Base-by-base conservation (phyloP, 805 yeast genomes). In the Ogataea siamensis region DNA sequence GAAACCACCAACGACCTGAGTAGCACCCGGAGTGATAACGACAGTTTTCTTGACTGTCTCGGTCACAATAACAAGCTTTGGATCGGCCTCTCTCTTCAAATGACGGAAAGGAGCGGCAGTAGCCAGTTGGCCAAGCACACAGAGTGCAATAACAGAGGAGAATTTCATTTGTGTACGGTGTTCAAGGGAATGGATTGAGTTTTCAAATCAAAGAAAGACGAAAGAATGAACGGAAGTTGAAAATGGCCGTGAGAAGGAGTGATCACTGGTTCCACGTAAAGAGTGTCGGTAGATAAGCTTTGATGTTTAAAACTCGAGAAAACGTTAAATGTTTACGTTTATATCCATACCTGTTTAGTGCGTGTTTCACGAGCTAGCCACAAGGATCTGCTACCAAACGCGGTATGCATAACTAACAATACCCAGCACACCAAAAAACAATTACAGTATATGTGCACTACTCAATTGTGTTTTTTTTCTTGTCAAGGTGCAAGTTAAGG, bases 61-160 rank as follows among this genome's bases (percentile, higher is more conserved):
- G 2, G 58, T 53, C 12, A 54, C 58, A n/a, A 40, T 42, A n/a
- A 49, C 45, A 13, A 46, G 25, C n/a, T 47, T 40, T 12, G 54
- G 46, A 22, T 46, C 49, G 2, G 50, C 46, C 7, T 43, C 48
- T 43, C 54, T 48, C 25, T 48, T 49, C 4, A 43, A 49, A 26
- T 41, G 50, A 23, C 34, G 26, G 18, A 47, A 40, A 14, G 62
- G 61, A 19, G 54, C 57, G 16, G 57, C 55, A 22, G 32, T 16
- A 17, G 44, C 55, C 18, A 47, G 23, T 18, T 49, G 46, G 9
- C 54, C 43, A 5, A 57, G 40, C 28, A 54, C 38, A 15, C 49
- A 39, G 28, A 44, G 32, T 28, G 55, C 43, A 17, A 47, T 45
- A 12, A 55, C 9, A 14, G 43, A 38, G 8, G 52, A 38, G 33